Conservation (phyloP, 73 alveolate genomes). For the Diophrys sp. region DNA sequence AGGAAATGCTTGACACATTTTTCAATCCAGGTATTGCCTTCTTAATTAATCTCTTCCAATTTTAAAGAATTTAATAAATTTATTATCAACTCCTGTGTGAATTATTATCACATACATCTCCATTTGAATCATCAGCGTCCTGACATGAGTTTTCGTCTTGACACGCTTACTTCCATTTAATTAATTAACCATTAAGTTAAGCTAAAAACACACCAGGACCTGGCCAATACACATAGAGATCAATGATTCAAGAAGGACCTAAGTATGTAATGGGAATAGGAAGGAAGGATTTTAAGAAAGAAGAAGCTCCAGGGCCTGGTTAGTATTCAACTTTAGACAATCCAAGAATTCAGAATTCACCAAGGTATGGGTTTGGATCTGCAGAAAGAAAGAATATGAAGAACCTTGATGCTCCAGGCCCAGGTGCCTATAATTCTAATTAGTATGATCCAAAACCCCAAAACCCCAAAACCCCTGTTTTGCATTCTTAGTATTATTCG, state of each 20-base stretch:
- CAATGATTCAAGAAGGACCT: conserved; percentile 10
- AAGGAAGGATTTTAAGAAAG: background rate
- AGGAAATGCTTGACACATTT: too few relatives aligned
- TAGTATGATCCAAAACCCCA: conserved; percentile 31
- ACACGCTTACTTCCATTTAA: too few relatives aligned
- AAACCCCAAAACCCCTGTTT: conserved; percentile 17
- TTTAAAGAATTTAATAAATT: too few relatives aligned
- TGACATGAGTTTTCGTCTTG: too few relatives aligned
- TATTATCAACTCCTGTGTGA: too few relatives aligned
- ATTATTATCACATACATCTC: too few relatives aligned
- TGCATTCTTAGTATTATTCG: background rate
- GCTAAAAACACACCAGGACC: conserved; percentile 31
- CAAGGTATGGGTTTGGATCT: conserved; percentile 38
- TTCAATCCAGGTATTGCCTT: too few relatives aligned
- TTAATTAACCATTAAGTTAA: background rate
- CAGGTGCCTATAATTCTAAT: conserved; percentile 38
- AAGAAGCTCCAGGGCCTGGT: conserved; percentile 49
- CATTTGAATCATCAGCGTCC: too few relatives aligned
- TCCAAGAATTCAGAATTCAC: conserved; percentile 7
- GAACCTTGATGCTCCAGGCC: conserved; percentile 25
- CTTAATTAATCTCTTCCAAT: too few relatives aligned
- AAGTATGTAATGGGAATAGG: conserved; percentile 9
- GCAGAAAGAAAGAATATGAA: conserved; percentile 12
- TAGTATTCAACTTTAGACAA: conserved; percentile 23
- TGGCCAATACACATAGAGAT: conserved; percentile 6